Evolutionary conservation across 352 stramenopile species (phyloP).

Genomic region (Nothophytophthora sp.): DNA sequence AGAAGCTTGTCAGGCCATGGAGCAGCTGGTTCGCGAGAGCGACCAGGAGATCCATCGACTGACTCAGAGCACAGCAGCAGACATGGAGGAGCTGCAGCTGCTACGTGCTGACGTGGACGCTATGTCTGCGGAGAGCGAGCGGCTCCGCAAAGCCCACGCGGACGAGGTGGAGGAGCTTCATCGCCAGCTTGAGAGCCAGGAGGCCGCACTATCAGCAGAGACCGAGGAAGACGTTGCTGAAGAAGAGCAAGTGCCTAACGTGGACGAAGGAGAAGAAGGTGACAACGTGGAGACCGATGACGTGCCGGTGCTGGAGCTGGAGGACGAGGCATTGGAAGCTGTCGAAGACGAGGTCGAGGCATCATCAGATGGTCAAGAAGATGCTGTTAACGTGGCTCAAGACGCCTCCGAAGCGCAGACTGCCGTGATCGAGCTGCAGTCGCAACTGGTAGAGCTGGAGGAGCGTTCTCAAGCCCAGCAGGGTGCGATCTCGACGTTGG

Average conservation of each 20-base stretch:
- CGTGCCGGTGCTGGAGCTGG: conserved; percentile 23
- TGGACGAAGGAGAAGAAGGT: background rate
- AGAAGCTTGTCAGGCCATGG: conserved; percentile 45
- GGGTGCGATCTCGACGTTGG: conserved; percentile 11
- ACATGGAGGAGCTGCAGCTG: conserved; percentile 32
- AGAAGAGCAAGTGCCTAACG: too few species aligned
- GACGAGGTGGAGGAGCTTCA: conserved; percentile 26
- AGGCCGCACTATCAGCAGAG: too few species aligned
- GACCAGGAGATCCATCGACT: conserved; percentile 48
- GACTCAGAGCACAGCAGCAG: conserved; percentile 23
- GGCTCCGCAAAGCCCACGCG: conserved; percentile 12
- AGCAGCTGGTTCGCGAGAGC: conserved; percentile 37
- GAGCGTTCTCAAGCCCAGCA: conserved; percentile 15
- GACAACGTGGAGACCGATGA: conserved; percentile 8
- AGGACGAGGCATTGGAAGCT: conserved; percentile 9
- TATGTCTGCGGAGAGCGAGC: conserved; percentile 22
- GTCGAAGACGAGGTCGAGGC: conserved; percentile 17
- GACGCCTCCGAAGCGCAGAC: background rate
- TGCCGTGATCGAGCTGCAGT: conserved; percentile 2
- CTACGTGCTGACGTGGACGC: conserved; percentile 25
- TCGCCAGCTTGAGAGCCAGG: too few species aligned
- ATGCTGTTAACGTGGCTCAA: background rate
- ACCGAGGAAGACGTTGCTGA: too few species aligned
- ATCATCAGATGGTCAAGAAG: background rate
- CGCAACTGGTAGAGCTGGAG: conserved; percentile 7